A percentile compares a stretch with the other conserved stretches of the same genome.
phyloP scores from a whole-genome alignment of 805 yeast genomes.

The Pichia exigua region DNA sequence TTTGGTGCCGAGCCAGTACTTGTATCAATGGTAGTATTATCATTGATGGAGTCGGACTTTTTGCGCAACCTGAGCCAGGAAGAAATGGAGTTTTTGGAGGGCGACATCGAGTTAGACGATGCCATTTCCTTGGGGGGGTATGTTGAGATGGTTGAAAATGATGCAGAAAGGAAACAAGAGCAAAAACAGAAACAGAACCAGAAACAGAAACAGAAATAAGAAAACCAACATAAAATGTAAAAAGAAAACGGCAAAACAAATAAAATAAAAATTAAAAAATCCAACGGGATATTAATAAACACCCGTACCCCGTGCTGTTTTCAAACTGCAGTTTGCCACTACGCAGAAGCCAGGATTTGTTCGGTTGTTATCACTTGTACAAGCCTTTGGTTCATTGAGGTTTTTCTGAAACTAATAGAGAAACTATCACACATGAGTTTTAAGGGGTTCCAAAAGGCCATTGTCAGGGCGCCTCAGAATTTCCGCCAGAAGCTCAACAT shows the following conservation, averaged over 20 bases:
- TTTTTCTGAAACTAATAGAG: too few relatives aligned
- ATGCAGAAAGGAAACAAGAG: not conserved
- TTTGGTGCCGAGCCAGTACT: not conserved
- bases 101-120: constrained; percentile 5
- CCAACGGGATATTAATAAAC: not conserved
- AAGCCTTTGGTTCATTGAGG: not conserved
- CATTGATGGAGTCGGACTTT: constrained; percentile 1
- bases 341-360: not conserved
- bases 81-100: constrained; percentile 7
- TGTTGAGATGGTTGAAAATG: not conserved
- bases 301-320: not conserved
- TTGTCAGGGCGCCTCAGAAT: constrained; percentile 84
- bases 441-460: constrained; percentile 76
- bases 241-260: not conserved
- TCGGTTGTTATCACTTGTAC: not conserved
- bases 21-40: not conserved
- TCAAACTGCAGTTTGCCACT: not conserved
- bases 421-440: constrained; percentile 56
- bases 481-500: constrained; percentile 86
- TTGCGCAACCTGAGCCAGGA: constrained; percentile 9
- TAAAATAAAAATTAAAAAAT: too few relatives aligned
- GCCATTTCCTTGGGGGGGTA: not conserved
- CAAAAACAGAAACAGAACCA: too few relatives aligned
- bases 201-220: too few relatives aligned
- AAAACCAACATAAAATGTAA: not conserved